Evolutionary conservation across 768 basidiomycete species (phyloP).

Genomic region (Lactarius hatsudake): DNA sequence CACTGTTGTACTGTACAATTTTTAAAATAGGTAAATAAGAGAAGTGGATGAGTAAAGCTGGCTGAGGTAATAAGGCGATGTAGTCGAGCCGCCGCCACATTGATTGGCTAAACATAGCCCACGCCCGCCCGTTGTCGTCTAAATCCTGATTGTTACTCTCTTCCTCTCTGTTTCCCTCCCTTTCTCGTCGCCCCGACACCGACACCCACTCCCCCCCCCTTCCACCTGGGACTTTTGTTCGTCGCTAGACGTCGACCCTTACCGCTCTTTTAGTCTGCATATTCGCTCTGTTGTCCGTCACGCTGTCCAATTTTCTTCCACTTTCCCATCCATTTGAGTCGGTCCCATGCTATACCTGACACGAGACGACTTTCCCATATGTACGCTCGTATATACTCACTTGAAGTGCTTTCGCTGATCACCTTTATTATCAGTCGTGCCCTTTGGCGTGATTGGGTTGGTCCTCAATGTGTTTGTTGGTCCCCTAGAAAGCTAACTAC

Average conservation of each 20-base stretch:
- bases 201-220: not conserved
- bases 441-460: constrained; percentile 86
- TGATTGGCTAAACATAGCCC: not conserved
- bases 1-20: not conserved
- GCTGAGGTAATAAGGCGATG: not conserved
- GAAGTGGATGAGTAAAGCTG: not conserved
- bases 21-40: not conserved
- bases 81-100: not conserved
- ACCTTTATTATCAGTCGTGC: constrained; percentile 58
- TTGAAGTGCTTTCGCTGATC: not conserved
- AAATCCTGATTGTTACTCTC: not conserved
- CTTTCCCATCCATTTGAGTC: constrained; percentile 1
- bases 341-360: constrained; percentile 79
- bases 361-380: constrained; percentile 86
- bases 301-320: constrained; percentile 21
- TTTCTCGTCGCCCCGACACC: not conserved
- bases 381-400: constrained; percentile 47
- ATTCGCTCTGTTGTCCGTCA: constrained; percentile 21
- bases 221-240: constrained; percentile 6
- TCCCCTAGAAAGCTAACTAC: not conserved
- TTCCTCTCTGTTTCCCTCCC: not conserved
- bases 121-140: not conserved
- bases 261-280: constrained; percentile 28
- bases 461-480: constrained; percentile 28
- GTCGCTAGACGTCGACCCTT: constrained; percentile 25